phyloP scores from a whole-genome alignment of 129 eudicot species.

The Silybum marianum region DNA sequence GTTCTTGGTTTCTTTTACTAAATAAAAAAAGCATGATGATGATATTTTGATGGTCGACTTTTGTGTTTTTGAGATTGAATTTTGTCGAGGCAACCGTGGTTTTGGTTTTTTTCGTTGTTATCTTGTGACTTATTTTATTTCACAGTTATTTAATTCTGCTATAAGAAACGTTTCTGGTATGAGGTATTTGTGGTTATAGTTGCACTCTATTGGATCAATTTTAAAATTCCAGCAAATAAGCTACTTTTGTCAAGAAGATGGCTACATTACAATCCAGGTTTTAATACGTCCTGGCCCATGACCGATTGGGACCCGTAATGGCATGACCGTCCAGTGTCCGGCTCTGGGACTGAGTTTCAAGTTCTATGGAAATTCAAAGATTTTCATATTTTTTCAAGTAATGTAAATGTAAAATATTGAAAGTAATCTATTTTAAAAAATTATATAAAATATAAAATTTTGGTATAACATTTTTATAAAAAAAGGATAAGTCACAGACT shows the following conservation, averaged over 20 bases:
- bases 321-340: too few relatives aligned
- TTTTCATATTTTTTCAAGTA: too few relatives aligned
- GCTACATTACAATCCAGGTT: background rate
- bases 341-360: too few relatives aligned
- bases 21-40: constrained; percentile 16
- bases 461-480: too few relatives aligned
- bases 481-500: too few relatives aligned
- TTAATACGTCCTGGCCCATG: background rate
- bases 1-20: constrained; percentile 79
- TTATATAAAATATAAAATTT: too few relatives aligned
- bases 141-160: constrained; percentile 17
- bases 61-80: constrained; percentile 23
- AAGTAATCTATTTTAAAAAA: too few relatives aligned
- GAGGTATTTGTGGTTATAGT: background rate
- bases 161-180: background rate
- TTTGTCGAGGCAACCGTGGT: constrained; percentile 22
- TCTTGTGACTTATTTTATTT: constrained; percentile 8
- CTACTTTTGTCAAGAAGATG: background rate
- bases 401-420: too few relatives aligned
- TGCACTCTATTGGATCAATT: background rate
- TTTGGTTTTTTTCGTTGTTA: constrained; percentile 9
- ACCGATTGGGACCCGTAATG: background rate
- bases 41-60: constrained; percentile 8
- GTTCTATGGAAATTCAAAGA: too few relatives aligned
- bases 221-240: background rate